These are phyloP conservation scores for Pestalotiopsis sp. DNA, from an alignment of 2,329 filamentous ascomycete species.

Conservation along the genomic window DNA sequence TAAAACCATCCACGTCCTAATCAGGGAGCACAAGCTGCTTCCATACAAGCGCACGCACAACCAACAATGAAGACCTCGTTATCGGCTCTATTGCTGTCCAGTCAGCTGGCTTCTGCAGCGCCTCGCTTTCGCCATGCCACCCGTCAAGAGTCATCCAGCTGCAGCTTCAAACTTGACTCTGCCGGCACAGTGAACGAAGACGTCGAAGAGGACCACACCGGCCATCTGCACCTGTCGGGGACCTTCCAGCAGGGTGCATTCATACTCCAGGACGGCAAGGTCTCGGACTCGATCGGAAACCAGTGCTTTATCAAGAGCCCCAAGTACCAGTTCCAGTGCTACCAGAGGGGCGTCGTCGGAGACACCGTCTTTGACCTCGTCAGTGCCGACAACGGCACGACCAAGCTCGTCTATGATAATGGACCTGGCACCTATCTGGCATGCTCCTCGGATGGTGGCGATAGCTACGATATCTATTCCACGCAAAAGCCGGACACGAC, in stretches of 20 bases:
- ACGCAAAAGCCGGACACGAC: constrained; percentile 21
- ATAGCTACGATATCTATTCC: constrained; percentile 29
- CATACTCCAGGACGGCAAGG: constrained; percentile 26
- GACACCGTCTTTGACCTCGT: constrained; percentile 26
- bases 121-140: not conserved
- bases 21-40: too few species aligned
- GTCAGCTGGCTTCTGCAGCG: not conserved
- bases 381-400: constrained; percentile 18
- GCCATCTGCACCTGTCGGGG: constrained; percentile 27
- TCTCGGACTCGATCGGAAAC: constrained; percentile 26
- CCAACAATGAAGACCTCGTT: constrained; percentile 1
- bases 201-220: constrained; percentile 27
- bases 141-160: constrained; percentile 15
- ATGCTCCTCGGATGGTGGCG: constrained; percentile 22
- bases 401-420: constrained; percentile 27
- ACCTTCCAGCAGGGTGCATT: constrained; percentile 30
- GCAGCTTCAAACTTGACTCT: constrained; percentile 30
- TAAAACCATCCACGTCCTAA: too few species aligned
- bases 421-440: constrained; percentile 26
- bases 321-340: constrained; percentile 28
- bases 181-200: constrained; percentile 25
- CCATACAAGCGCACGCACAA: not conserved
- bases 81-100: constrained; percentile 1
- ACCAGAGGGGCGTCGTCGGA: constrained; percentile 23
- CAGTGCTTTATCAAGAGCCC: constrained; percentile 31